Percentiles rank a stretch among this genome's conserved stretches.
These are phyloP conservation scores for Xylaria arbuscula DNA, from an alignment of 2,329 filamentous ascomycete genomes.

Conservation along the genomic window DNA sequence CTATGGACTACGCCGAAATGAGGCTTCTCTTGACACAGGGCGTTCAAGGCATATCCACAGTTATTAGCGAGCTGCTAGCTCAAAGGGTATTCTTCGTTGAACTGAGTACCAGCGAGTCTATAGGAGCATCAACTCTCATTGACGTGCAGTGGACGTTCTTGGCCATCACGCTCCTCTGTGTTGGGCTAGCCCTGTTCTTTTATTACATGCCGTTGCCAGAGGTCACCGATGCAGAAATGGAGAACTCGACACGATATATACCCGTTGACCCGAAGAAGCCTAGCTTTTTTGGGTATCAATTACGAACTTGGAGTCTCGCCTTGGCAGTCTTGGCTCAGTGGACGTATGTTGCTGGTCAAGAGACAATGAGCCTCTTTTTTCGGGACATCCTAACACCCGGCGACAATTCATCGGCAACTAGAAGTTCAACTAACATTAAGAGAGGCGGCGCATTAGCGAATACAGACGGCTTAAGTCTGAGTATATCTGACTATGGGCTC, in stretches of 20 bases:
- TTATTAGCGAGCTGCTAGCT: constrained; percentile 78
- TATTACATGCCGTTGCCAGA: constrained; percentile 75
- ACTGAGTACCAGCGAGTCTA: constrained; percentile 55
- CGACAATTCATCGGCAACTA: not conserved
- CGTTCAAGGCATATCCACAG: constrained; percentile 78
- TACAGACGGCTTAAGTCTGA: constrained; percentile 61
- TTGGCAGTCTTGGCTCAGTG: constrained; percentile 82
- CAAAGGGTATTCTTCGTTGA: constrained; percentile 78
- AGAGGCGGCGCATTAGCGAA: constrained; percentile 56
- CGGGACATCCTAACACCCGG: constrained; percentile 59
- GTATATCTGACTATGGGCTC: constrained; percentile 74
- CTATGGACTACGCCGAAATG: constrained; percentile 76
- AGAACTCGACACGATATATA: constrained; percentile 59
- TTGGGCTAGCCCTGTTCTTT: constrained; percentile 74
- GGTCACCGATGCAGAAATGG: constrained; percentile 66
- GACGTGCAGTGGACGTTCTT: constrained; percentile 88
- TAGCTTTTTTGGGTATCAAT: constrained; percentile 61
- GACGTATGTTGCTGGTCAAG: constrained; percentile 81
- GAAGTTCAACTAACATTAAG: constrained; percentile 5
- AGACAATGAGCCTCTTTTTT: constrained; percentile 70
- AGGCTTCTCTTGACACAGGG: constrained; percentile 80
- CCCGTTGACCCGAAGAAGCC: constrained; percentile 63
- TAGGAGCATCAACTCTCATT: constrained; percentile 64
- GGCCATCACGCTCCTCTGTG: constrained; percentile 80
- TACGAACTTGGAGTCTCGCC: constrained; percentile 69